A percentile compares a stretch with the other conserved stretches of the same genome.
Evolutionary conservation across 257 asterid species (phyloP).

Genomic region (Ehretia macrophylla): DNA sequence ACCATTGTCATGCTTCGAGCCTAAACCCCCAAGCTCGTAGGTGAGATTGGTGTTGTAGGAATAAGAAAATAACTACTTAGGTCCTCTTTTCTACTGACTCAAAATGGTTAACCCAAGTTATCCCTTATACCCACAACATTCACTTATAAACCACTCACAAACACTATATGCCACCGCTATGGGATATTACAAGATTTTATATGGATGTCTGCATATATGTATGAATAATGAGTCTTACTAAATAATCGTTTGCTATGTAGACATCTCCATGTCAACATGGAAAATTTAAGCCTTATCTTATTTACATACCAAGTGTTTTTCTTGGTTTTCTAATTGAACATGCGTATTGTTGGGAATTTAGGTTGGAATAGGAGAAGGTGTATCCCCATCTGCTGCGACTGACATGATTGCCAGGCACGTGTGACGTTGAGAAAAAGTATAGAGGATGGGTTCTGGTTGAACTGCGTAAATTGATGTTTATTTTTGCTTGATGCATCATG

Average conservation of each 20-base stretch:
- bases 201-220: not conserved
- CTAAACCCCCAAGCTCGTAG: too few relatives aligned
- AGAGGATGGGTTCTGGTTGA: conserved; percentile 20
- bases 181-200: too few relatives aligned
- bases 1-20: too few relatives aligned
- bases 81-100: too few relatives aligned
- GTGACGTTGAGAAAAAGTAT: conserved; percentile 19
- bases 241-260: not conserved
- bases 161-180: too few relatives aligned
- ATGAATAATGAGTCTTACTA: not conserved
- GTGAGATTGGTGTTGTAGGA: too few relatives aligned
- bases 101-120: too few relatives aligned
- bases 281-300: not conserved
- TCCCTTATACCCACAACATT: too few relatives aligned
- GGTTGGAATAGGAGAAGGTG: conserved; percentile 99
- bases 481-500: conserved; percentile 3
- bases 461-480: conserved; percentile 1
- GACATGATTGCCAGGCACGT: conserved; percentile 94
- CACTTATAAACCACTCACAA: too few relatives aligned
- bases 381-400: conserved; percentile 98
- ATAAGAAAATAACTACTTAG: too few relatives aligned
- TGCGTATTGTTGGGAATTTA: conserved; percentile 19
- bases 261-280: not conserved
- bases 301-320: not conserved
- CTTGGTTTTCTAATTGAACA: not conserved